Conservation (phyloP, 2,329 filamentous ascomycete species). For the Clonostachys rosea region DNA sequence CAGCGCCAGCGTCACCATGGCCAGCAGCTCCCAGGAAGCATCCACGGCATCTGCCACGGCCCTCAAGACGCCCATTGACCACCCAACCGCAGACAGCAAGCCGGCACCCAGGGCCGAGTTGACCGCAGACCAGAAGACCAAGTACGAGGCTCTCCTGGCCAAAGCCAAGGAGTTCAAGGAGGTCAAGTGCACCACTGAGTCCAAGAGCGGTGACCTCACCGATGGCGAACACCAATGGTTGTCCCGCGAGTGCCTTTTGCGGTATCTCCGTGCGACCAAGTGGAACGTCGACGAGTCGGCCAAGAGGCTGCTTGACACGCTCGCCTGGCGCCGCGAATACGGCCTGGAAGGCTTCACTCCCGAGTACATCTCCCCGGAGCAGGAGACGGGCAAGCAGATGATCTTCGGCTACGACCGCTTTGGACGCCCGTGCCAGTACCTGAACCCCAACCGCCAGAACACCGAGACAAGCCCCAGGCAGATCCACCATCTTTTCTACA, state of each 20-base stretch:
- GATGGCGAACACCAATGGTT: slow-evolving; percentile 86
- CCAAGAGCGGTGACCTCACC: slow-evolving; percentile 59
- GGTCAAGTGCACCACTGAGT: slow-evolving; percentile 50
- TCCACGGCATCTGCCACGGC: too few species aligned
- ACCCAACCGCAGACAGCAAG: slow-evolving; percentile 51
- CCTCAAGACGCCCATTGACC: slow-evolving; percentile 49
- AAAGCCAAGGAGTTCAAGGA: slow-evolving; percentile 68
- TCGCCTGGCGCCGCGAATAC: slow-evolving; percentile 89
- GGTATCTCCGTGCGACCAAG: slow-evolving; percentile 90
- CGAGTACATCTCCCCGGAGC: slow-evolving; percentile 88
- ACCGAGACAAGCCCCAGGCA: slow-evolving; percentile 82
- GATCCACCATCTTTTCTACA: slow-evolving; percentile 91
- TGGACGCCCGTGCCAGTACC: slow-evolving; percentile 83
- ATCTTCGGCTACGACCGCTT: slow-evolving; percentile 83
- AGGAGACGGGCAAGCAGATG: slow-evolving; percentile 94
- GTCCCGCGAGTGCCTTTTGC: slow-evolving; percentile 84
- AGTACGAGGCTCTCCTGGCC: slow-evolving; percentile 74
- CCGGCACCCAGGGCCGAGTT: slow-evolving; percentile 55
- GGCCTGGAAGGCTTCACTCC: slow-evolving; percentile 73
- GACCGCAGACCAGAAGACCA: slow-evolving; percentile 71
- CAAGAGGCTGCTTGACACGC: slow-evolving; percentile 73
- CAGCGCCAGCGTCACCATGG: too few species aligned
- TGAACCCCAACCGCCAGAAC: slow-evolving; percentile 88
- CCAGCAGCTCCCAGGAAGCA: too few species aligned
- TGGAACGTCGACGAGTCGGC: slow-evolving; percentile 75